Percentiles rank a stretch among this genome's conserved stretches.
phyloP scores from a whole-genome alignment of 345 rosid genomes.

The Pugionium cornutum region DNA sequence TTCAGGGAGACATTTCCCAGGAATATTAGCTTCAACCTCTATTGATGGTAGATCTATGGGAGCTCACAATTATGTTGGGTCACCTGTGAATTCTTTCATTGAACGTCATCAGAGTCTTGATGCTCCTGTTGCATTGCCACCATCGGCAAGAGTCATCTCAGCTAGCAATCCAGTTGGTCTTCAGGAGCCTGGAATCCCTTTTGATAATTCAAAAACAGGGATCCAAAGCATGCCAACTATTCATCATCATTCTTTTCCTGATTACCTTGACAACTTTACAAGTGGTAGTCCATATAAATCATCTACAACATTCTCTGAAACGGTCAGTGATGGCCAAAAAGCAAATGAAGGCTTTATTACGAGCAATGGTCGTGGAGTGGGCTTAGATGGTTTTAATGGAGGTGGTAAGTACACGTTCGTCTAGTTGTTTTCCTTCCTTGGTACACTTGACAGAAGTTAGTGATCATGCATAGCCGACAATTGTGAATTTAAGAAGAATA shows the following conservation, averaged over 20 bases:
- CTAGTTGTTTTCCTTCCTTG: constrained; percentile 18
- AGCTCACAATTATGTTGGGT: constrained; percentile 48
- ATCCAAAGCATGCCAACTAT: constrained; percentile 53
- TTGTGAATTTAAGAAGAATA: constrained; percentile 19
- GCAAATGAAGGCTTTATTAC: constrained; percentile 58
- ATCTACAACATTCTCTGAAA: constrained; percentile 45
- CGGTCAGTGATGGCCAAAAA: constrained; percentile 49
- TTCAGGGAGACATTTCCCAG: constrained; percentile 48
- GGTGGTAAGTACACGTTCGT: constrained; percentile 46
- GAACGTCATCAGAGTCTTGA: constrained; percentile 68
- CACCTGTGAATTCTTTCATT: constrained; percentile 51
- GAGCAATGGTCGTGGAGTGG: constrained; percentile 48
- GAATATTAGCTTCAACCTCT: constrained; percentile 46
- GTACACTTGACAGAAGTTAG: neutral
- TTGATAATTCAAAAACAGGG: constrained; percentile 57
- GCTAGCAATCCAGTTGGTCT: constrained; percentile 58
- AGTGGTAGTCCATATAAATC: constrained; percentile 57
- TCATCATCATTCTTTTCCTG: constrained; percentile 78
- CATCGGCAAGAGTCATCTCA: constrained; percentile 57
- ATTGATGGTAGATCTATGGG: constrained; percentile 60
- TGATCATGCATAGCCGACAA: constrained; percentile 14
- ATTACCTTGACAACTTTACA: constrained; percentile 61
- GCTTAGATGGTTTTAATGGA: constrained; percentile 49
- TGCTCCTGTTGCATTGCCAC: constrained; percentile 64
- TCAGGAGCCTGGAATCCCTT: constrained; percentile 50